Conservation (phyloP, 1,284 basidiomycete genomes). For the Moniliella sp. region DNA sequence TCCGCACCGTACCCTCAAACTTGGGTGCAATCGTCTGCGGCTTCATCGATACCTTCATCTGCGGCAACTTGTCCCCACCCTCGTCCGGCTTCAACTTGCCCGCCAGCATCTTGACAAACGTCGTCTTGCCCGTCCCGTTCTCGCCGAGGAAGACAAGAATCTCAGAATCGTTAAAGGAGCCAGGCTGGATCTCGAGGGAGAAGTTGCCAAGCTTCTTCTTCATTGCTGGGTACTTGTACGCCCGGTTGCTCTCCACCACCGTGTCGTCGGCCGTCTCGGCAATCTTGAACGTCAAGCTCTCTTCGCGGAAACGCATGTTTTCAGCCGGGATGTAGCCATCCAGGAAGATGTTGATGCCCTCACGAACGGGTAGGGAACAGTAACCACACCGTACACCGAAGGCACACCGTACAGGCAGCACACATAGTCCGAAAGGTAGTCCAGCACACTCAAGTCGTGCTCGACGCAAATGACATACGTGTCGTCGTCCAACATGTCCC, state of each 20-base stretch:
- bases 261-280: slow-evolving; percentile 31
- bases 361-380: slow-evolving; percentile 28
- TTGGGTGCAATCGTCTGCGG: slow-evolving; percentile 34
- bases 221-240: slow-evolving; percentile 27
- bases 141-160: slow-evolving; percentile 33
- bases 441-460: slow-evolving; percentile 31
- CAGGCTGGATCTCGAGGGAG: slow-evolving; percentile 24
- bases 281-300: slow-evolving; percentile 31
- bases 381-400: slow-evolving; percentile 32
- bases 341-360: slow-evolving; percentile 34
- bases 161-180: slow-evolving; percentile 29
- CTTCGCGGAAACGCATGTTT: slow-evolving; percentile 34
- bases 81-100: slow-evolving; percentile 30
- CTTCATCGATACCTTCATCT: slow-evolving; percentile 31
- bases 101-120: slow-evolving; percentile 34
- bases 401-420: slow-evolving; percentile 34
- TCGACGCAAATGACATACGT: slow-evolving; percentile 34
- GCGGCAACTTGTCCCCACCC: slow-evolving; percentile 22
- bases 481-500: slow-evolving; percentile 23
- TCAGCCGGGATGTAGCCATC: slow-evolving; percentile 33
- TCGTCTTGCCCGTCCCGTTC: slow-evolving; percentile 33
- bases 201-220: slow-evolving; percentile 30
- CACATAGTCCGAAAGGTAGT: slow-evolving; percentile 33
- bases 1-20: slow-evolving; percentile 32
- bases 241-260: slow-evolving; percentile 17